phyloP scores from a whole-genome alignment of 176 grass and related monocot genomes.

The Oropetium thomaeum region DNA sequence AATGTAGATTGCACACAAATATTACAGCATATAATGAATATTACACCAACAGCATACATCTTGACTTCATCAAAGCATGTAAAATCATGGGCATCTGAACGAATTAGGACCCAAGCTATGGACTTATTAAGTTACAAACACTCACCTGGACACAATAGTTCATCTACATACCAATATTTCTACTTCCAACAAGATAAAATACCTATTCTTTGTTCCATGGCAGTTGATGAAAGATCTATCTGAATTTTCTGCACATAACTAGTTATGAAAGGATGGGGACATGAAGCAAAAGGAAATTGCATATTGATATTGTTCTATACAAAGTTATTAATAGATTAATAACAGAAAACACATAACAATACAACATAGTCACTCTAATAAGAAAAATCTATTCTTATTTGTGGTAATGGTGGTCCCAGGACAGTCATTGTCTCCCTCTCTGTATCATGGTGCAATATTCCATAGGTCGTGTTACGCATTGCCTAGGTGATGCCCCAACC shows the following conservation, averaged over 20 bases:
- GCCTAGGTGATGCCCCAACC: no score
- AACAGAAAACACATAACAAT: not conserved
- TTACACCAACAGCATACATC: no score
- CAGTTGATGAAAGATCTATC: slow-evolving; percentile 6
- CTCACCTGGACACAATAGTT: not conserved
- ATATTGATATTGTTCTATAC: not conserved
- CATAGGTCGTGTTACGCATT: no score
- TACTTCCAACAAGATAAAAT: slow-evolving; percentile 9
- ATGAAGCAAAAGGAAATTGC: not conserved
- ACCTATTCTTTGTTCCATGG: not conserved
- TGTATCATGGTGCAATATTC: no score
- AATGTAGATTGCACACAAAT: not conserved
- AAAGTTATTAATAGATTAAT: not conserved
- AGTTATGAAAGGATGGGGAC: not conserved
- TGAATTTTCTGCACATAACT: not conserved
- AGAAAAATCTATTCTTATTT: not conserved
- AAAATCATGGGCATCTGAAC: not conserved
- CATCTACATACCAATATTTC: not conserved
- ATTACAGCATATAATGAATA: not conserved
- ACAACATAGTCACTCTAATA: not conserved
- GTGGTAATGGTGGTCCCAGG: no score
- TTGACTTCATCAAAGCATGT: not conserved
- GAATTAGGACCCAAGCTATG: not conserved
- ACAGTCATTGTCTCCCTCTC: no score
- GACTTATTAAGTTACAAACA: not conserved